A percentile compares a stretch with the other conserved stretches of the same genome.
phyloP scores from a whole-genome alignment of 2,329 filamentous ascomycete genomes.

The Esteya vermicola region DNA sequence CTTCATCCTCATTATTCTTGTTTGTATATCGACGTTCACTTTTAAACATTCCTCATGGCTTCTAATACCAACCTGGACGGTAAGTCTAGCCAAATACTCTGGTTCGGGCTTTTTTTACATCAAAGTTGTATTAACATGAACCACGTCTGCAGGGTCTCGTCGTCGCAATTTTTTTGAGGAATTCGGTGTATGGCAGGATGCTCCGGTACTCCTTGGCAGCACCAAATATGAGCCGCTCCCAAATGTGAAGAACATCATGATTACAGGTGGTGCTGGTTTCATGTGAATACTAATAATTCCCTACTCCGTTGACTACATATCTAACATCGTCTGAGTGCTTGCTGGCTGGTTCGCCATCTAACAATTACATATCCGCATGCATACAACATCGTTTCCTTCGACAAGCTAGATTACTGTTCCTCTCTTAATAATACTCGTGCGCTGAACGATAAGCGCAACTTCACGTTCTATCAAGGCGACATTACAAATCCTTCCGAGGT shows the following conservation, averaged over 20 bases:
- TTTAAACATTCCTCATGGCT: constrained; percentile 1
- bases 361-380: constrained; percentile 56
- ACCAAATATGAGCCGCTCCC: constrained; percentile 55
- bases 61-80: constrained; percentile 2
- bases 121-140: background rate
- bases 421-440: constrained; percentile 65
- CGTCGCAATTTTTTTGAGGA: constrained; percentile 35
- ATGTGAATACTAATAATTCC: constrained; percentile 41
- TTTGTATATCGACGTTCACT: too few relatives aligned
- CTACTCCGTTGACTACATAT: background rate
- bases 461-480: constrained; percentile 67
- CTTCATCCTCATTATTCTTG: too few relatives aligned
- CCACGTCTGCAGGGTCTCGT: constrained; percentile 10
- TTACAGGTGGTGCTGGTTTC: constrained; percentile 75
- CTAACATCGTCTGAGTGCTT: constrained; percentile 43
- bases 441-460: constrained; percentile 55
- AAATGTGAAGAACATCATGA: constrained; percentile 66
- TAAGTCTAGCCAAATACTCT: too few relatives aligned
- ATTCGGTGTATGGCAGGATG: constrained; percentile 54
- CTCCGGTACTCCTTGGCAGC: constrained; percentile 53
- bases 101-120: background rate
- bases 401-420: constrained; percentile 74
- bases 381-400: constrained; percentile 71
- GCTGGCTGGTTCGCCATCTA: constrained; percentile 70
- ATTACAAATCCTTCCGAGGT: constrained; percentile 60